A percentile compares a stretch with the other conserved stretches of the same genome.
Evolutionary conservation across 345 rosid species (phyloP).

Genomic region (Conringia planisiliqua): DNA sequence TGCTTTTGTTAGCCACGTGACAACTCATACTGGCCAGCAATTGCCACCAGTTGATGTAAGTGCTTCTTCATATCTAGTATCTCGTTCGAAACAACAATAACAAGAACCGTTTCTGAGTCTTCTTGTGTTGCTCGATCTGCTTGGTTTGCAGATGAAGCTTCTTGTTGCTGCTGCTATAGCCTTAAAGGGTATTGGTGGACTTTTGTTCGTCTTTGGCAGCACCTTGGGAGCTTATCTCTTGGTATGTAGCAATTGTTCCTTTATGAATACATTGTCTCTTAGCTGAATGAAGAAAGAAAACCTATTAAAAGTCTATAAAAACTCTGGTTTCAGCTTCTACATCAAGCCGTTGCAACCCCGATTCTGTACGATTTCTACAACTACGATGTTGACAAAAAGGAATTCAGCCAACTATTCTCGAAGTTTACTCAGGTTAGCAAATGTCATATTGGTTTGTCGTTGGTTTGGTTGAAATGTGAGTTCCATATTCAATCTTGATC

Average conservation of each 20-base stretch:
- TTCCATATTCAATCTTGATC: background rate
- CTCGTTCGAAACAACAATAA: background rate
- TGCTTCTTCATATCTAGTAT: background rate
- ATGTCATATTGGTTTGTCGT: background rate
- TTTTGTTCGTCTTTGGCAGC: conserved; percentile 64
- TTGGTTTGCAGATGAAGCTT: conserved; percentile 39
- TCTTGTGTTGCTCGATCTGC: background rate
- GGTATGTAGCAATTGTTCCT: conserved; percentile 37
- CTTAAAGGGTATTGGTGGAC: conserved; percentile 64
- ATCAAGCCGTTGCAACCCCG: conserved; percentile 52
- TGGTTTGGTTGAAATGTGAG: background rate
- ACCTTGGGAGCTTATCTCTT: conserved; percentile 68
- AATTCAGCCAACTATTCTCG: conserved; percentile 45
- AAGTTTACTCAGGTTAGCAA: conserved; percentile 62
- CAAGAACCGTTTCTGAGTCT: background rate
- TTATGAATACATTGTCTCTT: background rate
- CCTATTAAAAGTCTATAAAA: background rate
- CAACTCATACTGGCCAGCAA: conserved; percentile 47
- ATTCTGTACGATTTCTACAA: conserved; percentile 72
- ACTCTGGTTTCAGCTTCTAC: conserved; percentile 47
- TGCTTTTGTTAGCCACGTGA: conserved; percentile 40
- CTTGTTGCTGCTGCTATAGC: conserved; percentile 52
- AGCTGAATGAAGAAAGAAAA: background rate
- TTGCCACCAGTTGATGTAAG: conserved; percentile 52
- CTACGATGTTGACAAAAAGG: conserved; percentile 51